A percentile compares a stretch with the other conserved stretches of the same genome.
Conservation (phyloP, 2,329 filamentous ascomycete genomes). For the Microthyrium microscopicum region DNA sequence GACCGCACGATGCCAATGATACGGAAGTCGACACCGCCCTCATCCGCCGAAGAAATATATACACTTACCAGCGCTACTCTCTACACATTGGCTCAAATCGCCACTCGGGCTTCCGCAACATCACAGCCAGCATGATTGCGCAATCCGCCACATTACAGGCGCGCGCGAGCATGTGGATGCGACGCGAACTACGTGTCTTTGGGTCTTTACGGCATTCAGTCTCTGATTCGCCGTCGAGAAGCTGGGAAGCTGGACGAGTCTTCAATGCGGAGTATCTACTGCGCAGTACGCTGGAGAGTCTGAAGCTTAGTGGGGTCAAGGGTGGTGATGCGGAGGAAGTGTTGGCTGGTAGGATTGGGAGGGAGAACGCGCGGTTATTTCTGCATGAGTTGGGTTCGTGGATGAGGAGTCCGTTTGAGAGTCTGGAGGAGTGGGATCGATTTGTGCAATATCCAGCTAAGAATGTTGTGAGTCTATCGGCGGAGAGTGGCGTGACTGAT, state of each 20-base stretch:
- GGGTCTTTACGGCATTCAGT: conserved; percentile 12
- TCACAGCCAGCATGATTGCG: conserved; percentile 51
- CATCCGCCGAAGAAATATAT: conserved; percentile 51
- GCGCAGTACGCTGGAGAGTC: conserved; percentile 68
- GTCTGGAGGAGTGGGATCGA: conserved; percentile 62
- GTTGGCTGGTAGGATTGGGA: conserved; percentile 60
- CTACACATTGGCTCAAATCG: conserved; percentile 70
- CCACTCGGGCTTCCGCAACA: conserved; percentile 56
- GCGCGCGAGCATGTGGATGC: conserved; percentile 64
- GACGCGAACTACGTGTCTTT: conserved; percentile 73
- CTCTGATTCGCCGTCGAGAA: neutral
- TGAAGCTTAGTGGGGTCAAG: conserved; percentile 70
- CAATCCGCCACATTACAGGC: conserved; percentile 51
- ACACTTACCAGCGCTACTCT: conserved; percentile 55
- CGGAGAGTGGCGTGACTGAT: too few species aligned
- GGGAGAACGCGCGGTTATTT: conserved; percentile 56
- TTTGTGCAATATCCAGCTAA: conserved; percentile 50
- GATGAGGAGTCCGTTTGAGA: conserved; percentile 62
- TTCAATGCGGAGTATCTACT: conserved; percentile 71
- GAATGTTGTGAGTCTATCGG: too few species aligned
- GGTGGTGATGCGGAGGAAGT: conserved; percentile 68
- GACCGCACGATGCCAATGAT: conserved; percentile 5
- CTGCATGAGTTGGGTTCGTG: conserved; percentile 73
- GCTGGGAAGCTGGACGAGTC: conserved; percentile 26
- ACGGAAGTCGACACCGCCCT: conserved; percentile 23